Conservation (phyloP, 306 rosid genomes). For the Hippophae tibetana region DNA sequence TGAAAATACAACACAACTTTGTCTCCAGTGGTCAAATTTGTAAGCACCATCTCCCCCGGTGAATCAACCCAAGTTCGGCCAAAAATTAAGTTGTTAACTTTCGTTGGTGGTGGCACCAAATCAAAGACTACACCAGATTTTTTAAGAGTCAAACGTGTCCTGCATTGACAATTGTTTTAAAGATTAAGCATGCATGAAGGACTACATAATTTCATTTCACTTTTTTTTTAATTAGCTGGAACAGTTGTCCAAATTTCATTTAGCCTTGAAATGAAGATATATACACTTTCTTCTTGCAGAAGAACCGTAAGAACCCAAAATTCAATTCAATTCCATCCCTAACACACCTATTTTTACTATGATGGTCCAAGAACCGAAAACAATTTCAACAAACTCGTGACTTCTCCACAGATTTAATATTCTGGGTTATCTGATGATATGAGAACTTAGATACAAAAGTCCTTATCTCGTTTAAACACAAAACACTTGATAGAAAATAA, state of each 20-base stretch:
- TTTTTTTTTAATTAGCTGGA: no score
- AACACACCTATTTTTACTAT: no score
- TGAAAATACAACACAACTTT: constrained; percentile 79
- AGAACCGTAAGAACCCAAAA: background rate
- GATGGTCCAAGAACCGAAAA: no score
- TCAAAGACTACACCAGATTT: constrained; percentile 72
- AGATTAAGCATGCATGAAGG: background rate
- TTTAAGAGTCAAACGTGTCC: constrained; percentile 81
- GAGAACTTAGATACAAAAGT: no score
- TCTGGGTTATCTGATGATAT: no score
- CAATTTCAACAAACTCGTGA: no score
- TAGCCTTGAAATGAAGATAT: no score
- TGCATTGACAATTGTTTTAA: constrained; percentile 14
- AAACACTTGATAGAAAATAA: background rate
- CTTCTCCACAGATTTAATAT: no score
- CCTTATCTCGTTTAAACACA: no score
- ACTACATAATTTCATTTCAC: background rate
- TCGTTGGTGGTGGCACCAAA: constrained; percentile 88
- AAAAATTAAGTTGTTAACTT: constrained; percentile 83
- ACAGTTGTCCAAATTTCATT: no score
- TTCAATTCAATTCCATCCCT: no score
- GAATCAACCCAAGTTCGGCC: constrained; percentile 97
- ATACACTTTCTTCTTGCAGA: no score
- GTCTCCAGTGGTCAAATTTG: constrained; percentile 80
- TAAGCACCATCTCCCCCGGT: constrained; percentile 87